These are phyloP conservation scores for Teratosphaeria pseudoeucalypti DNA, from an alignment of 2,329 filamentous ascomycete species.

Conservation along the genomic window DNA sequence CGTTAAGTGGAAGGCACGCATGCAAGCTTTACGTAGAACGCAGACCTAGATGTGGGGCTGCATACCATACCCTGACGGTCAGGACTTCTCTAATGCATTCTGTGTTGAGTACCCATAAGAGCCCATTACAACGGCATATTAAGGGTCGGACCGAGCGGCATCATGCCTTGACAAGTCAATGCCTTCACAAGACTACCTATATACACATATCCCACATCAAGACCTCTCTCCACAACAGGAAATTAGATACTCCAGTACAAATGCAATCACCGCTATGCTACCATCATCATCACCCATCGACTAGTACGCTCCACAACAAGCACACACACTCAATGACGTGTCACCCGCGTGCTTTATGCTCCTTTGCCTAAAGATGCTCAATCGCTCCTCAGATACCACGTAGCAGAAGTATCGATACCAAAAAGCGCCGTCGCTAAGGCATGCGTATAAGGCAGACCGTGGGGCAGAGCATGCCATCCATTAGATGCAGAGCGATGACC, in stretches of 20 bases:
- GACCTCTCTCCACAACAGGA: background rate
- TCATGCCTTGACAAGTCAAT: background rate
- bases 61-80: background rate
- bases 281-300: background rate
- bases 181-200: background rate
- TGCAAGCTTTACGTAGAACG: background rate
- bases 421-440: background rate
- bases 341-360: background rate
- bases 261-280: background rate
- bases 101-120: too few species aligned
- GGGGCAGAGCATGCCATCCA: background rate
- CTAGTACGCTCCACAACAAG: background rate
- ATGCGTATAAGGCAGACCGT: background rate
- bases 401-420: background rate
- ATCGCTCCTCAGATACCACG: background rate
- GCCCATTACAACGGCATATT: too few species aligned
- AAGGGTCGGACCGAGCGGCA: background rate
- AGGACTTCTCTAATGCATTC: too few species aligned
- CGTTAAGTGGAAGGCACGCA: background rate
- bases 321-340: background rate
- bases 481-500: background rate
- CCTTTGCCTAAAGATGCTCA: background rate
- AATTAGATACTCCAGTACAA: background rate
- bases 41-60: background rate
- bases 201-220: background rate